Conservation (phyloP, 2,329 filamentous ascomycete genomes). For the Rutstroemia sydowiana region DNA sequence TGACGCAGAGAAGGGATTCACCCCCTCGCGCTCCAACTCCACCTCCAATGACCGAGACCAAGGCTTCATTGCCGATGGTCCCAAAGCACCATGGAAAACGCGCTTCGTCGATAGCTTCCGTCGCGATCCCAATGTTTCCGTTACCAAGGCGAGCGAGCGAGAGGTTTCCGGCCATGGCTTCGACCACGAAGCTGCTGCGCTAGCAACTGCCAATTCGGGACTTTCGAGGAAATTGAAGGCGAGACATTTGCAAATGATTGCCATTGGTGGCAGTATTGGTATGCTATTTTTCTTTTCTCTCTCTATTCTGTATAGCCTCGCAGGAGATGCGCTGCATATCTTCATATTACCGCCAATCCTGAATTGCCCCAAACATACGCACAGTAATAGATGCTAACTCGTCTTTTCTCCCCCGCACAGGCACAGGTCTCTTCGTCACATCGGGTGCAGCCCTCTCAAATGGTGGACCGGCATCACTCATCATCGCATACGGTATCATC, state of each 20-base stretch:
- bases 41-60: not conserved
- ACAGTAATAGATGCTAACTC: not conserved
- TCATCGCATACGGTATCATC: slow-evolving; percentile 27
- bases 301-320: no score
- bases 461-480: slow-evolving; percentile 32
- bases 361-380: not conserved
- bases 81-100: slow-evolving; percentile 16
- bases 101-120: slow-evolving; percentile 26
- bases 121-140: slow-evolving; percentile 37
- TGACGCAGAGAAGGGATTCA: slow-evolving; percentile 1
- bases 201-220: slow-evolving; percentile 62
- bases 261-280: slow-evolving; percentile 31
- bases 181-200: slow-evolving; percentile 55
- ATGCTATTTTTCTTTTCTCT: not conserved
- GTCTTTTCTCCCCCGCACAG: slow-evolving; percentile 48
- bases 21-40: not conserved
- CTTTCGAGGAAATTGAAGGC: slow-evolving; percentile 53
- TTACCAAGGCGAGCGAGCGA: slow-evolving; percentile 29
- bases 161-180: slow-evolving; percentile 32
- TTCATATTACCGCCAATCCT: no score
- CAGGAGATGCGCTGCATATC: no score
- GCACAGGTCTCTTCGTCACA: slow-evolving; percentile 34
- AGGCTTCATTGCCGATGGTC: slow-evolving; percentile 1
- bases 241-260: slow-evolving; percentile 54
- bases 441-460: slow-evolving; percentile 27